Evolutionary conservation across 805 yeast species (phyloP).

Genomic region (Kazachstania martiniae): DNA sequence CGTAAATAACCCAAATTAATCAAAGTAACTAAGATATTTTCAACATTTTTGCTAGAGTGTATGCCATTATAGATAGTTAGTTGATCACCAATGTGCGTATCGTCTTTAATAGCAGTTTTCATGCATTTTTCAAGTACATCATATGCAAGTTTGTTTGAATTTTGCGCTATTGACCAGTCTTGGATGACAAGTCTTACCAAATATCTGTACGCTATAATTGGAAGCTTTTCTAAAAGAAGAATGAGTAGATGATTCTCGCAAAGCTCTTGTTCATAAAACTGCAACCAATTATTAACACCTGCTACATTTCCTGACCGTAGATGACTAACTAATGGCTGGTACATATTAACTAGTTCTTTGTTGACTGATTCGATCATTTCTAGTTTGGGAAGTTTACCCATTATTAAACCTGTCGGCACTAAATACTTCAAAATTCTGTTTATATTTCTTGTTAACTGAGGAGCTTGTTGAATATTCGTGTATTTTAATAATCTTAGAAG

Average conservation of each 20-base stretch:
- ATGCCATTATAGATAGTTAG: constrained; percentile 16
- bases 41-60: constrained; percentile 15
- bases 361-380: constrained; percentile 16
- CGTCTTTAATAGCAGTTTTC: constrained; percentile 11
- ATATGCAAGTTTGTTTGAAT: constrained; percentile 21
- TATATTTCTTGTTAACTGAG: constrained; percentile 11
- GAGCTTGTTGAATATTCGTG: constrained; percentile 1
- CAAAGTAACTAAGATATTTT: constrained; percentile 23
- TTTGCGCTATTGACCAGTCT: constrained; percentile 10
- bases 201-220: constrained; percentile 34
- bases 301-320: constrained; percentile 36
- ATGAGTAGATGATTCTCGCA: constrained; percentile 26
- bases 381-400: constrained; percentile 42
- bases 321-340: constrained; percentile 29
- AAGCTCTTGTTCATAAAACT: constrained; percentile 25
- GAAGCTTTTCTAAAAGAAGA: constrained; percentile 32
- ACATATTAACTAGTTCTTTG: constrained; percentile 25
- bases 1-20: constrained; percentile 22
- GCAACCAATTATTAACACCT: constrained; percentile 25
- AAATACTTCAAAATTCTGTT: constrained; percentile 36
- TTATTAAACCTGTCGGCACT: constrained; percentile 41
- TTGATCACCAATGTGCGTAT: background rate
- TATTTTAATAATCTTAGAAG: constrained; percentile 22
- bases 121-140: constrained; percentile 12
- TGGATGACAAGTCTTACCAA: constrained; percentile 14